Evolutionary conservation across 108 stramenopile species (phyloP).

Genomic region (Cylindrotheca fusiformis): DNA sequence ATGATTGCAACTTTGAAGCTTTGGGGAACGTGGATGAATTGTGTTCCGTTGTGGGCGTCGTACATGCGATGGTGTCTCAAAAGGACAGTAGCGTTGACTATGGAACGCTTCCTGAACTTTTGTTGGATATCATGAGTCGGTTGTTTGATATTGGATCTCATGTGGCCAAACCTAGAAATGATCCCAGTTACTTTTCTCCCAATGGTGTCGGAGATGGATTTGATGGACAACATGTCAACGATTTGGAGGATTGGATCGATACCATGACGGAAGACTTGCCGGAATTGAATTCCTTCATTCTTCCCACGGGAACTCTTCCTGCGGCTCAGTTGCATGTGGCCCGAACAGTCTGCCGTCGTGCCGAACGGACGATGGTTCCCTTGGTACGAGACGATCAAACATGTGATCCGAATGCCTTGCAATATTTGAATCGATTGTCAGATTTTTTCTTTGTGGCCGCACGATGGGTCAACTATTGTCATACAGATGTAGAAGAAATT

Average conservation of each 20-base stretch:
- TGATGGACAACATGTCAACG: constrained; percentile 43
- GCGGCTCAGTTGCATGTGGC: constrained; percentile 75
- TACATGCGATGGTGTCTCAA: constrained; percentile 42
- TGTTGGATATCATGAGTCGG: constrained; percentile 78
- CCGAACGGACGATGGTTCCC: constrained; percentile 68
- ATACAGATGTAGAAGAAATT: constrained; percentile 54
- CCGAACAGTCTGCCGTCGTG: constrained; percentile 81
- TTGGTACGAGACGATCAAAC: constrained; percentile 34
- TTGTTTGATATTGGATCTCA: constrained; percentile 84
- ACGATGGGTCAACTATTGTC: constrained; percentile 65
- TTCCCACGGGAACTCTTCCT: constrained; percentile 67
- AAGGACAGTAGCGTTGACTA: constrained; percentile 22
- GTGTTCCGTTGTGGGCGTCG: constrained; percentile 75
- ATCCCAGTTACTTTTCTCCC: constrained; percentile 21
- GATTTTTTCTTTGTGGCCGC: constrained; percentile 86
- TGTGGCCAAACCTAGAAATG: constrained; percentile 58
- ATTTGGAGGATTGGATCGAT: constrained; percentile 83
- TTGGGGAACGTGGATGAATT: constrained; percentile 87
- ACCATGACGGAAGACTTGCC: constrained; percentile 75
- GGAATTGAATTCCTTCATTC: constrained; percentile 75
- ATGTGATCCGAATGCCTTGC: constrained; percentile 66
- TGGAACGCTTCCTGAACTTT: constrained; percentile 52
- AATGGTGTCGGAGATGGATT: constrained; percentile 69
- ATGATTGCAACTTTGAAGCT: constrained; percentile 71
- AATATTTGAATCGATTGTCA: constrained; percentile 81